Evolutionary conservation across 768 basidiomycete genomes (phyloP), one percentile per base, ranked within the genome.

Genomic region (Collybia mongolica): DNA sequence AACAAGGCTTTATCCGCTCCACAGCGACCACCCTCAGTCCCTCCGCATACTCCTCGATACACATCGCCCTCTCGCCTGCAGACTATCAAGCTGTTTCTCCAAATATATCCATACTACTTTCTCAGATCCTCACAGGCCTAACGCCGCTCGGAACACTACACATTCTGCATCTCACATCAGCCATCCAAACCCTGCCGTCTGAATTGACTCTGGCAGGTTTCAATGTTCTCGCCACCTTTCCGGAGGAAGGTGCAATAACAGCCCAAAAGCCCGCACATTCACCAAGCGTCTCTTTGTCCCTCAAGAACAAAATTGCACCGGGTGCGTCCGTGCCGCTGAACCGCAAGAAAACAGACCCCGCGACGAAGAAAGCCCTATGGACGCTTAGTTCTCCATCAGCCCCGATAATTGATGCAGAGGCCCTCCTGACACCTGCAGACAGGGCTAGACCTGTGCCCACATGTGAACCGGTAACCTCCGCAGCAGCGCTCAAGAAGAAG

Each of bases 321-420:
- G 35, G 74, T 66, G 44, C 72, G 69, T 48, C 75, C 55, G 65
- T 82, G 5, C 73, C 77, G 22, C 77, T 77, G 19, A 79, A 72
- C 47, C 82, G 74, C 57, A 74, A 74, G 48, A 76, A 72, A 59
- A 68, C 75, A 2, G 84, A 84, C 58, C 74, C 82, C 52, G 85
- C 88, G 7, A 81, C 86, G 42, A 96, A 94, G 70, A 88, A 93
- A 54, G 90, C 91, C 0, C 75, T 98, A 29, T 97, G 95, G 95
- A 76, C 91, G 0, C 74, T 95, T 26, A 84, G 74, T 35, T 70
- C 87, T 1, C 81, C 89, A 2, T 75, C 83, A 0, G 81, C 89
- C 3, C 82, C 89, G 0, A 72, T 81, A 7, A 90, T 96, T 52
- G 90, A 96, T 63, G 79, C 91, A 7, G 89, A 93, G 50, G 75